These are phyloP conservation scores for Mycena metata DNA, from an alignment of 768 basidiomycete genomes.

Conservation along the genomic window DNA sequence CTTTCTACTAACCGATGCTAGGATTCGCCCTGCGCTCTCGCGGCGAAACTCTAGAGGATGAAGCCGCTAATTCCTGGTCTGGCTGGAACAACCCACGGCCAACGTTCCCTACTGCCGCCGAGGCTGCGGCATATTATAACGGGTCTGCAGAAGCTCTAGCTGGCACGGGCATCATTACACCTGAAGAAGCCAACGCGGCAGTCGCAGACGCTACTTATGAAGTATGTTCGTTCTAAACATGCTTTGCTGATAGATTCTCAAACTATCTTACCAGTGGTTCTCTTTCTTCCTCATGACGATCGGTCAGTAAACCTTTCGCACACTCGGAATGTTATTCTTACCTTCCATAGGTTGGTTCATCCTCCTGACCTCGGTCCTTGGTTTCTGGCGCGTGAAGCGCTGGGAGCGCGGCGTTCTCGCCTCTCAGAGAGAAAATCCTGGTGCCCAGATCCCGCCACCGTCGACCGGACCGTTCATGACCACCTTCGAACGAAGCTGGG, in stretches of 20 bases:
- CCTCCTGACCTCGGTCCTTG: conserved; percentile 89
- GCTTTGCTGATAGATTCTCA: neutral
- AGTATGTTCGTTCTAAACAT: conserved; percentile 7
- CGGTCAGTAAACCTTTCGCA: conserved; percentile 59
- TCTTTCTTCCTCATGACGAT: conserved; percentile 96
- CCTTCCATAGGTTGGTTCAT: conserved; percentile 80
- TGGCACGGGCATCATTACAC: conserved; percentile 41
- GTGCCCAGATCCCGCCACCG: conserved; percentile 37
- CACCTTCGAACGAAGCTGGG: conserved; percentile 57
- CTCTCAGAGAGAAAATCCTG: conserved; percentile 59
- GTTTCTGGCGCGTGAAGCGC: conserved; percentile 91
- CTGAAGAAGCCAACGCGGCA: conserved; percentile 55
- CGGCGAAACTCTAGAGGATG: conserved; percentile 48
- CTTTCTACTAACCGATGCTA: neutral
- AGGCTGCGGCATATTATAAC: conserved; percentile 60
- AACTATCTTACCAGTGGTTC: conserved; percentile 67
- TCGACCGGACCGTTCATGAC: conserved; percentile 47
- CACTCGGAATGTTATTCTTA: neutral
- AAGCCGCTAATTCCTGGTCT: conserved; percentile 47
- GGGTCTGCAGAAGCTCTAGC: conserved; percentile 29
- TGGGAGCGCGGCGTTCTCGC: conserved; percentile 86
- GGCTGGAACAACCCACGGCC: conserved; percentile 51
- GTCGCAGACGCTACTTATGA: conserved; percentile 84
- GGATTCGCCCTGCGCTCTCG: conserved; percentile 83
- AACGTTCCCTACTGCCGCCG: conserved; percentile 59